Evolutionary conservation across 345 rosid species (phyloP).

Genomic region (Noccaea caerulescens): DNA sequence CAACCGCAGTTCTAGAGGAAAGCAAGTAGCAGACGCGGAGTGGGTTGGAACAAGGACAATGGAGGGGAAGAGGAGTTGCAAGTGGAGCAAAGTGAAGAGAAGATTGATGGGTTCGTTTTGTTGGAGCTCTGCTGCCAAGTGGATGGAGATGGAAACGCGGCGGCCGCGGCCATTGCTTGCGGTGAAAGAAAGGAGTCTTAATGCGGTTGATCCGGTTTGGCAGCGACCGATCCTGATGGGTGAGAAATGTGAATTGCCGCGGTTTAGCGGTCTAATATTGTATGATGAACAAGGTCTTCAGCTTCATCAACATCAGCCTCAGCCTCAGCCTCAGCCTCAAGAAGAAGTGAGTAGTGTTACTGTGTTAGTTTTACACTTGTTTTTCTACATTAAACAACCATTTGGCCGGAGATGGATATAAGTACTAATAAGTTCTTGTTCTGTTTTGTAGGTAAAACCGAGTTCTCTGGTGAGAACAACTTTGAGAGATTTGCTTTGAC

Average conservation of each 20-base stretch:
- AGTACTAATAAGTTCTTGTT: neutral
- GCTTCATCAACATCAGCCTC: conserved; percentile 44
- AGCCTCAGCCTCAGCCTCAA: conserved; percentile 8
- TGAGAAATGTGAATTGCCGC: conserved; percentile 79
- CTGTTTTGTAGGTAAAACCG: conserved; percentile 47
- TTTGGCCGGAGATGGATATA: conserved; percentile 3
- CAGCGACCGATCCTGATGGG: conserved; percentile 88
- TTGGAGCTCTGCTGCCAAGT: conserved; percentile 71
- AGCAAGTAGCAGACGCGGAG: conserved; percentile 44
- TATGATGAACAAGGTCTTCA: conserved; percentile 67
- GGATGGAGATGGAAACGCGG: conserved; percentile 48
- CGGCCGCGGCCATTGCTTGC: conserved; percentile 39
- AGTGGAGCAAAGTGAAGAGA: conserved; percentile 54
- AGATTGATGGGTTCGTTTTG: conserved; percentile 59
- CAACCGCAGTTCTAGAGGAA: conserved; percentile 48
- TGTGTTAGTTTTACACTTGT: neutral
- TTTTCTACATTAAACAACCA: neutral
- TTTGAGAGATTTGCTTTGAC: conserved; percentile 55
- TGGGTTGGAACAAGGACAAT: conserved; percentile 2
- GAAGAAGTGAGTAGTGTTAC: conserved; percentile 31
- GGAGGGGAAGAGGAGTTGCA: conserved; percentile 34
- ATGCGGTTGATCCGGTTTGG: conserved; percentile 72
- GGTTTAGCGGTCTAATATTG: conserved; percentile 76
- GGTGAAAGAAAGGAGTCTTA: conserved; percentile 51
- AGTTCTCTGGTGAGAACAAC: conserved; percentile 50